These are phyloP conservation scores for Mychonastes homosphaera DNA, from an alignment of 139 green algal species.

Conservation along the genomic window DNA sequence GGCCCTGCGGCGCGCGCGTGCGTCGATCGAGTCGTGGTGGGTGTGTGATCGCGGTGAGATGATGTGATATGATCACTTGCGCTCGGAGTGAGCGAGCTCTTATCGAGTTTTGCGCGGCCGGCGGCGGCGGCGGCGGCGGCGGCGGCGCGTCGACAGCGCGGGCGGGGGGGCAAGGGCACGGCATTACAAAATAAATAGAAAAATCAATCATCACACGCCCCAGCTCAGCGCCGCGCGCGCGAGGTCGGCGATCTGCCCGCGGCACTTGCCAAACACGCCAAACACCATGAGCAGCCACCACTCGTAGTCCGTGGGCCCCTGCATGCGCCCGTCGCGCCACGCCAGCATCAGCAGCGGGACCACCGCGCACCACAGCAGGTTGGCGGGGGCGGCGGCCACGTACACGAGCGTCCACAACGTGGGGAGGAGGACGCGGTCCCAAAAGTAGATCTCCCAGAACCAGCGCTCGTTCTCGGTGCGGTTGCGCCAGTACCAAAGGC, in stretches of 20 bases:
- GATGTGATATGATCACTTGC: no score
- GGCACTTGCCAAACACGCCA: constrained; percentile 31
- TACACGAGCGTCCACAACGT: constrained; percentile 29
- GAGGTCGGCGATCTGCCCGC: constrained; percentile 7
- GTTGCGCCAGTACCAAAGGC: constrained; percentile 47
- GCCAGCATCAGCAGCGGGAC: constrained; percentile 31
- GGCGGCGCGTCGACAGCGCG: no score
- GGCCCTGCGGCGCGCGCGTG: no score
- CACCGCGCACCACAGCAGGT: constrained; percentile 40
- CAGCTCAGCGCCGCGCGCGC: background rate
- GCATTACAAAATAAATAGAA: no score
- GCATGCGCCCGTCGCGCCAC: constrained; percentile 28
- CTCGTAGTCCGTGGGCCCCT: constrained; percentile 25
- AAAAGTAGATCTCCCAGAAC: constrained; percentile 46
- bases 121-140: no score
- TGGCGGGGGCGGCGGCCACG: constrained; percentile 32
- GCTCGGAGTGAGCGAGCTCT: no score
- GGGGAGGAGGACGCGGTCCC: constrained; percentile 24
- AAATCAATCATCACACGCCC: constrained; percentile 11
- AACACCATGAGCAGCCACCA: constrained; percentile 49
- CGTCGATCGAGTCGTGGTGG: no score
- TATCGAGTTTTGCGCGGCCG: background rate
- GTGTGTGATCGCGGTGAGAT: no score
- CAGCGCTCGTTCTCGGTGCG: constrained; percentile 46
- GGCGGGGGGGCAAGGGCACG: no score